Base-by-base conservation (phyloP, 768 basidiomycete species). In the Rhodosporidiobolus sp. region DNA sequence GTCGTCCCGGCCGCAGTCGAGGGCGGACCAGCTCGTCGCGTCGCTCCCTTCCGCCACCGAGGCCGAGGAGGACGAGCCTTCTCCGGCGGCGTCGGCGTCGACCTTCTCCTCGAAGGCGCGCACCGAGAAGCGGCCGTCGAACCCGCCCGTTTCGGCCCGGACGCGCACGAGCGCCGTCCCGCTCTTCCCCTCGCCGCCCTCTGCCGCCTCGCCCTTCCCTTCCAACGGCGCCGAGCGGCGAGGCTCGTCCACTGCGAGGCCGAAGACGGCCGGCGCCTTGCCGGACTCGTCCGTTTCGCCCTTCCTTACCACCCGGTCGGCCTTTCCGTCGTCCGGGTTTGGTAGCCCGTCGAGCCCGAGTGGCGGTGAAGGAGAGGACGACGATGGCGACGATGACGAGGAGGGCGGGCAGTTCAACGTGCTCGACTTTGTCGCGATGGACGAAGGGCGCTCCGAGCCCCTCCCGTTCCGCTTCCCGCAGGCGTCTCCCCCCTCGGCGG, bases 401-500 rank as follows among this genome's bases (percentile, higher is more conserved):
- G 20, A 38, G 3, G 38, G 32, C 53, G 46, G 26, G 10, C 24
- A n/a, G 35, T n/a, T 64, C 50, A 65, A 65, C 63, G 63, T 65
- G 3, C 63, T 65, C 54, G 63, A 65, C 53, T 65, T 65, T 12
- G 43, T 65, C 54, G 63, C 63, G 10, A 17, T 56, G 19, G 63
- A 65, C 54, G 43, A 30, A 4, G 63, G 54, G 0, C 16, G 43
- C 11, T 24, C 43, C 12, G 63, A 30, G 22, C 6, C 30, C 9
- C 32, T 65, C 9, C 63, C 53, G 38, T 43, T 64, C 19, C 63
- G 38, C 35, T 64, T 64, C 28, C 63, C 63, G 52, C 63, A 64
- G 30, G 26, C 38, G 30, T 24, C 8, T n/a, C 43, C 43, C 19
- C 63, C n/a, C 52, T 35, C n/a, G 34, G 35, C n/a, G 17, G 50